Percentiles rank a stretch among this genome's conserved stretches.
Conservation (phyloP, 2,329 filamentous ascomycete genomes). For the Proliferodiscus dingleyae region DNA sequence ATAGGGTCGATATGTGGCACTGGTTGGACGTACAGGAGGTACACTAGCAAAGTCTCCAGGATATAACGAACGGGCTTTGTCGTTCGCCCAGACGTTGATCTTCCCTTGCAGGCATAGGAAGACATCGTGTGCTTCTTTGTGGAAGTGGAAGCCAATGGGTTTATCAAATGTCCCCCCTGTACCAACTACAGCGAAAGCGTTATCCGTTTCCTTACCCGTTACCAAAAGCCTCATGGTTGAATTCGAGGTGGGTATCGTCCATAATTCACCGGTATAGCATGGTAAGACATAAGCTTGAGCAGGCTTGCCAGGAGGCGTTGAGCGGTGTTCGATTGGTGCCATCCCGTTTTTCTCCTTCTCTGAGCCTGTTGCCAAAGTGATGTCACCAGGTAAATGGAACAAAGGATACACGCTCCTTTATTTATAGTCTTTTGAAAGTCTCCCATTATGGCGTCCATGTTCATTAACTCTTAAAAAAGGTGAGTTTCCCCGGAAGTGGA, state of each 20-base stretch:
- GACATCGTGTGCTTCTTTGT: constrained; percentile 52
- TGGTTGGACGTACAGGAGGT: constrained; percentile 41
- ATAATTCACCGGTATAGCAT: constrained; percentile 24
- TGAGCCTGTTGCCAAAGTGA: not conserved
- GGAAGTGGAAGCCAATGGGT: constrained; percentile 48
- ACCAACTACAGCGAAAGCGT: constrained; percentile 25
- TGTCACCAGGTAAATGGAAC: not conserved
- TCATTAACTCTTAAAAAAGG: not conserved
- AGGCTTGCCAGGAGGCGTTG: constrained; percentile 12
- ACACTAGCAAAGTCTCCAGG: constrained; percentile 55
- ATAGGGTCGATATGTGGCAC: not conserved
- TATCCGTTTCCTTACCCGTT: constrained; percentile 26
- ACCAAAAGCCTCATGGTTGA: constrained; percentile 24
- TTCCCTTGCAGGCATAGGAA: constrained; percentile 52
- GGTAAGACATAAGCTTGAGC: constrained; percentile 19
- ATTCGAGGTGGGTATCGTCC: constrained; percentile 26
- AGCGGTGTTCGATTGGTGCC: not conserved
- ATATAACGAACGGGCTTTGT: constrained; percentile 47
- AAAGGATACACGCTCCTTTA: not conserved
- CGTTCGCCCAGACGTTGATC: constrained; percentile 54
- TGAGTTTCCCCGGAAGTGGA: not conserved
- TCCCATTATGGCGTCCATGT: not conserved
- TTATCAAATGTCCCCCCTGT: constrained; percentile 24
- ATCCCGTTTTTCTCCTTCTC: not conserved
- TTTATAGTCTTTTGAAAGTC: not conserved